These are phyloP conservation scores for Pseudogymnoascus sp. DNA, from an alignment of 2,329 filamentous ascomycete species.

Conservation along the genomic window DNA sequence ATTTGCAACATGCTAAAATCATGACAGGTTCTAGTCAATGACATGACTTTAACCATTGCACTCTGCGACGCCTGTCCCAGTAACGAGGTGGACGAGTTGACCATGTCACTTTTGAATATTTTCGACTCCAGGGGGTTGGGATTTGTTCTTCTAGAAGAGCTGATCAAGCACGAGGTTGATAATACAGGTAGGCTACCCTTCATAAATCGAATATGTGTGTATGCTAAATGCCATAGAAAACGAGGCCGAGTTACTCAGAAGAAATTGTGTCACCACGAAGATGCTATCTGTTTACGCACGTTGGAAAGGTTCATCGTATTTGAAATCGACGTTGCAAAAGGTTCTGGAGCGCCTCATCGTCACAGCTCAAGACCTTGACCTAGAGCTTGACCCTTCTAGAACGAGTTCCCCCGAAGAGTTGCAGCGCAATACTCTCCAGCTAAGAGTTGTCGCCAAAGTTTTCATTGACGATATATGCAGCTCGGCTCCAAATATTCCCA, in stretches of 20 bases:
- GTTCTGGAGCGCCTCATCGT: conserved; percentile 58
- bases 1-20: conserved; percentile 6
- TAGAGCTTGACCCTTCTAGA: conserved; percentile 59
- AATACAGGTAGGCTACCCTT: conserved; percentile 44
- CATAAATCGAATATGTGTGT: neutral
- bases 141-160: conserved; percentile 55
- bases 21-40: conserved; percentile 48
- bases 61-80: conserved; percentile 60
- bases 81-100: conserved; percentile 60
- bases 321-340: conserved; percentile 57
- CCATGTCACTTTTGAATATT: conserved; percentile 59
- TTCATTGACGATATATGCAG: conserved; percentile 65
- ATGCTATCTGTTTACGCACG: conserved; percentile 65
- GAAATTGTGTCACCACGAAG: conserved; percentile 64
- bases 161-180: conserved; percentile 62
- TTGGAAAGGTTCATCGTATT: conserved; percentile 59
- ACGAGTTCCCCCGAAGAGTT: conserved; percentile 54
- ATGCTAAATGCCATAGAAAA: conserved; percentile 40
- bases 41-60: conserved; percentile 54
- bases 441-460: conserved; percentile 60
- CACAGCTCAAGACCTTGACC: conserved; percentile 58
- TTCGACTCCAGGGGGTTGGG: conserved; percentile 58
- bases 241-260: conserved; percentile 58
- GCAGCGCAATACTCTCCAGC: conserved; percentile 56
- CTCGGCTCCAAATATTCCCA: conserved; percentile 52